Conservation (phyloP, 257 asterid genomes). For the Scutellaria minor region DNA sequence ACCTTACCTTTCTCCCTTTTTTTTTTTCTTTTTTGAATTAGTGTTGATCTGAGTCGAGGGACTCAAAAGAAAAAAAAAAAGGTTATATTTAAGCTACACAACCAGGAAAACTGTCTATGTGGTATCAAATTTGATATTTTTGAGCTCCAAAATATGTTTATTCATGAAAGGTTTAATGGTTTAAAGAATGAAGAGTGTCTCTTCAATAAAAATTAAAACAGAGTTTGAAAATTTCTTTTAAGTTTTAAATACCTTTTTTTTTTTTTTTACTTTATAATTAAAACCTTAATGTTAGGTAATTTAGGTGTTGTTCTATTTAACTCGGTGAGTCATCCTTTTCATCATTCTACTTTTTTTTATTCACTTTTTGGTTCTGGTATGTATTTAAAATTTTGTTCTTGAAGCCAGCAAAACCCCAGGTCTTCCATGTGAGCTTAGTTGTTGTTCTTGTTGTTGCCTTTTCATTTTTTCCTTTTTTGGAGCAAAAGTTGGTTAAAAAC, state of each 20-base stretch:
- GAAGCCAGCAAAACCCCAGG: constrained; percentile 9
- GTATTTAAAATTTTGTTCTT: not conserved
- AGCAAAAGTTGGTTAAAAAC: not conserved
- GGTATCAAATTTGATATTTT: not conserved
- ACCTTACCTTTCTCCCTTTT: not conserved
- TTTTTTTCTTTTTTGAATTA: not conserved
- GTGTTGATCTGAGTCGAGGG: not conserved
- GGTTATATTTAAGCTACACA: not conserved
- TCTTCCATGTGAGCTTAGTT: not conserved
- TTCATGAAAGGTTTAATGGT: not conserved
- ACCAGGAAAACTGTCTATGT: not conserved
- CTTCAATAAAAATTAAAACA: not conserved
- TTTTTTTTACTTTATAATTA: no score
- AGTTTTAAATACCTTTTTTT: no score
- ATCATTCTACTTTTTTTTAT: not conserved
- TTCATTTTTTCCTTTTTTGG: not conserved
- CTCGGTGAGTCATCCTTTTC: not conserved
- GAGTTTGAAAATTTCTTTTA: not conserved
- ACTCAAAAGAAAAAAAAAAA: not conserved
- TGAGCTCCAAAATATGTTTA: not conserved
- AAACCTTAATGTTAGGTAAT: no score
- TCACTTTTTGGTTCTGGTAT: not conserved
- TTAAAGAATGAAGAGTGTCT: not conserved
- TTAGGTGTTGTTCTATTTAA: no score
- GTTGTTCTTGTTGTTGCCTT: not conserved